Conservation (phyloP, 1,284 basidiomycete genomes). For the Irpex sp. region DNA sequence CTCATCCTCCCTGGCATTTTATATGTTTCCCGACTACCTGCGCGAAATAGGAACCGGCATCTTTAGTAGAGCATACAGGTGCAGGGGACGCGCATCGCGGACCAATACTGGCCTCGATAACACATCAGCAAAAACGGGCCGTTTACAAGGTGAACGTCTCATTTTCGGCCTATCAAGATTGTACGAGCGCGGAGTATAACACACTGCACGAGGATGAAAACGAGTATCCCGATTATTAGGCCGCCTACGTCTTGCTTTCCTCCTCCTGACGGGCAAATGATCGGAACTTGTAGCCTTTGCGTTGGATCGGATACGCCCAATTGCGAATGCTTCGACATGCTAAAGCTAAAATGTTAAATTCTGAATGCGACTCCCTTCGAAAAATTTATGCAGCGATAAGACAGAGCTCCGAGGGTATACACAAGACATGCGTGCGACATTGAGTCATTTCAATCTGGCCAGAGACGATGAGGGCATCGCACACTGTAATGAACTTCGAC, state of each 20-base stretch:
- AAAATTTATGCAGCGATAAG: neutral
- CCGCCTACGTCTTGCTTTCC: neutral
- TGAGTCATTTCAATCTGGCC: neutral
- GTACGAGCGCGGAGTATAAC: slow-evolving; percentile 23
- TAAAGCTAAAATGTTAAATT: slow-evolving; percentile 35
- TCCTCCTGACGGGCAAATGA: slow-evolving; percentile 18
- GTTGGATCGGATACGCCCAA: slow-evolving; percentile 14
- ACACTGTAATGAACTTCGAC: neutral
- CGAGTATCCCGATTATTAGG: neutral
- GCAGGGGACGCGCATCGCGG: slow-evolving; percentile 12
- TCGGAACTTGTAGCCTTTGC: slow-evolving; percentile 23
- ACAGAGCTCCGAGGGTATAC: slow-evolving; percentile 1
- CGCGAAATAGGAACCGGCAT: slow-evolving; percentile 5
- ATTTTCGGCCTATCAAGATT: slow-evolving; percentile 30
- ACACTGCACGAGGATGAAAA: slow-evolving; percentile 18
- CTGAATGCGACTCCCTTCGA: slow-evolving; percentile 7
- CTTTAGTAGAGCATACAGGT: slow-evolving; percentile 3
- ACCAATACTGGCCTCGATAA: slow-evolving; percentile 23
- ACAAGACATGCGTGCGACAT: neutral
- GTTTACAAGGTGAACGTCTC: slow-evolving; percentile 20
- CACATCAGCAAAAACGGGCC: slow-evolving; percentile 28
- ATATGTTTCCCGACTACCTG: slow-evolving; percentile 6
- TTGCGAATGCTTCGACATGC: slow-evolving; percentile 23
- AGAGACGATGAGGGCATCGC: slow-evolving; percentile 1
- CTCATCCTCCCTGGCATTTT: slow-evolving; percentile 2